phyloP scores from a whole-genome alignment of 345 rosid genomes.

The Capsella bursapastoris region DNA sequence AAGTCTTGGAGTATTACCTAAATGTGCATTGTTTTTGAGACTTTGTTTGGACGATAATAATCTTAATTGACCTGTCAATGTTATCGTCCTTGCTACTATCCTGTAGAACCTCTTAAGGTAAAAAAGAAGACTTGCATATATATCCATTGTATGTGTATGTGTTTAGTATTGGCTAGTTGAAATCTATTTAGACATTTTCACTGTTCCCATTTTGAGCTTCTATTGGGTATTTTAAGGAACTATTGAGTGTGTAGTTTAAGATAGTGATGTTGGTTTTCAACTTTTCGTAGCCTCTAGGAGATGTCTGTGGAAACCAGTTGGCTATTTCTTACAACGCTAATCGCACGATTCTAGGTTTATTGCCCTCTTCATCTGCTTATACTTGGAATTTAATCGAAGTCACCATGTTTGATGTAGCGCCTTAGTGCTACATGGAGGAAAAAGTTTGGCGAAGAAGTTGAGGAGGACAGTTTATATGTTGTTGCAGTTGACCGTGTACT shows the following conservation, averaged over 20 bases:
- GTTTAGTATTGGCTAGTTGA: conserved; percentile 10
- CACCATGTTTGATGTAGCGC: conserved; percentile 49
- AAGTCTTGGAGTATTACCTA: neutral
- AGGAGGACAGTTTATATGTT: conserved; percentile 57
- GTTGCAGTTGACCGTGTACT: conserved; percentile 76
- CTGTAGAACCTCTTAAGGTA: neutral
- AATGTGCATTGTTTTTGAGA: neutral
- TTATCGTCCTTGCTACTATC: neutral
- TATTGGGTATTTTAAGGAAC: neutral
- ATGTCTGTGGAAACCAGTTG: neutral
- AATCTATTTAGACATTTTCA: conserved; percentile 2
- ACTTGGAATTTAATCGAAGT: conserved; percentile 1
- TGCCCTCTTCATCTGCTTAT: neutral
- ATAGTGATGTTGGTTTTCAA: neutral
- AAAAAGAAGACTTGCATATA: neutral
- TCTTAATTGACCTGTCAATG: neutral
- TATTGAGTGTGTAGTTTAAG: conserved; percentile 10
- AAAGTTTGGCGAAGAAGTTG: conserved; percentile 73
- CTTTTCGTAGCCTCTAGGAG: neutral
- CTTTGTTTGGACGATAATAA: neutral
- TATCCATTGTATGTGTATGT: neutral
- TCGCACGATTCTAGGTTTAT: neutral
- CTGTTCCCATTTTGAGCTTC: neutral
- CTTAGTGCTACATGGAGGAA: conserved; percentile 72
- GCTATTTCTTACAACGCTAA: neutral